Evolutionary conservation across 169 alveolate genomes (phyloP).

Genomic region (Plasmodium sp.): DNA sequence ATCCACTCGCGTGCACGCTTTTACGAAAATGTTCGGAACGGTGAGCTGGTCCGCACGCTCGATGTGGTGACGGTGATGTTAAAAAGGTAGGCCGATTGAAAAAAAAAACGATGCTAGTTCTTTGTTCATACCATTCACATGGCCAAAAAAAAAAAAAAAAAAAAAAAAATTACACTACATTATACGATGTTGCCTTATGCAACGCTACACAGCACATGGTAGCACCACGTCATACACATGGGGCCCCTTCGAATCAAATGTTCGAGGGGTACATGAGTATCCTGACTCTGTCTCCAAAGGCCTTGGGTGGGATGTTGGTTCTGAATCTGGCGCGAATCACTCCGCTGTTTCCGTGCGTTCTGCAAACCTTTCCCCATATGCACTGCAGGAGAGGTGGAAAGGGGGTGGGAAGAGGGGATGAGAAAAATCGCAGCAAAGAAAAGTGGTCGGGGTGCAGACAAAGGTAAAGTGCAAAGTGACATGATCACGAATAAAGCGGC

Average conservation of each 20-base stretch:
- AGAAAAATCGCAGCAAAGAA: not conserved
- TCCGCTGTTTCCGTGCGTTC: constrained; percentile 98
- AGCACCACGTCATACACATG: not conserved
- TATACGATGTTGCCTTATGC: not conserved
- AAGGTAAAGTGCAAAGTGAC: too few relatives aligned
- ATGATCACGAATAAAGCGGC: not conserved
- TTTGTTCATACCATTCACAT: not conserved
- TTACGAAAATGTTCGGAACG: not conserved
- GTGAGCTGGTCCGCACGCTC: not conserved
- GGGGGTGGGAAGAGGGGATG: not conserved
- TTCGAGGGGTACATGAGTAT: constrained; percentile 97
- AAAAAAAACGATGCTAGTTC: not conserved
- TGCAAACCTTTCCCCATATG: constrained; percentile 98
- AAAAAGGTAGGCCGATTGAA: not conserved
- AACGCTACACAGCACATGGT: not conserved
- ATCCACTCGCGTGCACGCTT: not conserved
- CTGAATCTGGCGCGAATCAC: constrained; percentile 96
- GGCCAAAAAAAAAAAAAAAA: not conserved
- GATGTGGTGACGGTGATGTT: not conserved
- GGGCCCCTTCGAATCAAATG: constrained; percentile 77
- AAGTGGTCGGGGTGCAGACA: not conserved
- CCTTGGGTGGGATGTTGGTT: constrained; percentile 96
- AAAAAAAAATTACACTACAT: not conserved
- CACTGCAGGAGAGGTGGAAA: constrained; percentile 61
- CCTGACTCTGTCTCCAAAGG: constrained; percentile 96